Conservation (phyloP, 2,329 filamentous ascomycete species). For the Fusarium denticulatum region DNA sequence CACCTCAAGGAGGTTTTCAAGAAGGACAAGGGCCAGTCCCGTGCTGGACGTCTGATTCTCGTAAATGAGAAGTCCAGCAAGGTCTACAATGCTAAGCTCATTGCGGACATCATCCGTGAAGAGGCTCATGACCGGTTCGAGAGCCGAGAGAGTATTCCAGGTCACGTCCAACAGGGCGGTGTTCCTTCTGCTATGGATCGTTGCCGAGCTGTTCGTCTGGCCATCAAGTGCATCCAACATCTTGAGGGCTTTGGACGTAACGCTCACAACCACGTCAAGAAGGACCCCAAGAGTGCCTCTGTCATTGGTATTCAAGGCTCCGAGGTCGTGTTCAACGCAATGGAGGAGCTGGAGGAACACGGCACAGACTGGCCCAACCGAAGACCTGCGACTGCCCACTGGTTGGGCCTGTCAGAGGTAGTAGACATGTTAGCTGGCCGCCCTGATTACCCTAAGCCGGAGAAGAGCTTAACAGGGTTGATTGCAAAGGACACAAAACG, state of each 20-base stretch:
- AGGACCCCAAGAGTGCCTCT: slow-evolving; percentile 76
- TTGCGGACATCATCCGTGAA: slow-evolving; percentile 94
- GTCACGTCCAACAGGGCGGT: slow-evolving; percentile 94
- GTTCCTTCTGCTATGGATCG: slow-evolving; percentile 96
- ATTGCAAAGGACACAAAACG: slow-evolving; percentile 70
- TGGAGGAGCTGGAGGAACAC: slow-evolving; percentile 81
- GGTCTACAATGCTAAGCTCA: slow-evolving; percentile 91
- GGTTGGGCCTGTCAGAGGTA: slow-evolving; percentile 80
- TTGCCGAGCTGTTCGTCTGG: slow-evolving; percentile 88
- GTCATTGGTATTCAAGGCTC: slow-evolving; percentile 96
- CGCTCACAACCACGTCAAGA: slow-evolving; percentile 72
- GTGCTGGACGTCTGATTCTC: slow-evolving; percentile 93
- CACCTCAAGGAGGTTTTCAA: slow-evolving; percentile 87
- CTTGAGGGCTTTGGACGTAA: slow-evolving; percentile 80
- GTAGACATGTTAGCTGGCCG: slow-evolving; percentile 88
- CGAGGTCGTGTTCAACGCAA: slow-evolving; percentile 84
- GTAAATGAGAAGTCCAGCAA: slow-evolving; percentile 93
- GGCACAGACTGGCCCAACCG: slow-evolving; percentile 95
- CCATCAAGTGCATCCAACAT: slow-evolving; percentile 94
- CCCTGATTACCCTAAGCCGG: slow-evolving; percentile 62
- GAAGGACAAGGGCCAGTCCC: slow-evolving; percentile 85
- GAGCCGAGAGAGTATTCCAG: slow-evolving; percentile 88
- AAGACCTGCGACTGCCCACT: slow-evolving; percentile 85
- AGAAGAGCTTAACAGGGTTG: slow-evolving; percentile 60
- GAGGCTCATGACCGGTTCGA: slow-evolving; percentile 94